Base-by-base conservation (phyloP, 257 asterid genomes). In the Solanum sejunctum region DNA sequence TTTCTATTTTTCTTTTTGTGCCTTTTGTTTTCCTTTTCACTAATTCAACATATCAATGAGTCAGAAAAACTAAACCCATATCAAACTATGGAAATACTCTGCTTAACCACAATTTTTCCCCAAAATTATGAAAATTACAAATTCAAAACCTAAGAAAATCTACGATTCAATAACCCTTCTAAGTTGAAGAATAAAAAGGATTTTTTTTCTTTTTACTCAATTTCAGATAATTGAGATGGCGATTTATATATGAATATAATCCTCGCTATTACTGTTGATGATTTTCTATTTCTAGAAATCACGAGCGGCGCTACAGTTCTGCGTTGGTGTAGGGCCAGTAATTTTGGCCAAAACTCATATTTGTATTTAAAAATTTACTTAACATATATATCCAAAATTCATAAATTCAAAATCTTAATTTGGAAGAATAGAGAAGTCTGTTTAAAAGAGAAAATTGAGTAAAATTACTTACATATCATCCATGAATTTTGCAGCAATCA, bases 401-500 rank as follows among this genome's bases (percentile, higher is more conserved):
- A 70, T 70, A 39, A 1, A 69, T 4, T 69, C 77, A 36, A 69
- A 32, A 67, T 32, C 12, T 15, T 32, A 67, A 2, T 12, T 32
- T 1, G 0, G 58, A 10, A 55, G 20, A 81, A 18, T n/a, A 47
- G 11, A 23, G 26, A 23, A 57, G 7, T 26, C 26, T 20, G 47
- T 45, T 13, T 52, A 85, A 15, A 41, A 55, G 55, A 18, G 12
- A 21, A 26, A 52, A 18, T 9, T 18, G 3, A 43, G n/a, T 0
- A 7, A 7, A 5, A 47, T 20, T 11, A 90, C 98, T 92, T 45
- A 94, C 98, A 91, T 90, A 85, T 95, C 98, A 82, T 97, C 99
- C 99, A 94, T 90, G 98, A 97, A 97, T 85, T 97, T 97, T 6
- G 98, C 98, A 51, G 98, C 95, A 58, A 95, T 89, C 99, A 97